Percentiles rank a stretch among this genome's conserved stretches.
Evolutionary conservation across 805 yeast species (phyloP).

Genomic region (Saturnispora besseyi): DNA sequence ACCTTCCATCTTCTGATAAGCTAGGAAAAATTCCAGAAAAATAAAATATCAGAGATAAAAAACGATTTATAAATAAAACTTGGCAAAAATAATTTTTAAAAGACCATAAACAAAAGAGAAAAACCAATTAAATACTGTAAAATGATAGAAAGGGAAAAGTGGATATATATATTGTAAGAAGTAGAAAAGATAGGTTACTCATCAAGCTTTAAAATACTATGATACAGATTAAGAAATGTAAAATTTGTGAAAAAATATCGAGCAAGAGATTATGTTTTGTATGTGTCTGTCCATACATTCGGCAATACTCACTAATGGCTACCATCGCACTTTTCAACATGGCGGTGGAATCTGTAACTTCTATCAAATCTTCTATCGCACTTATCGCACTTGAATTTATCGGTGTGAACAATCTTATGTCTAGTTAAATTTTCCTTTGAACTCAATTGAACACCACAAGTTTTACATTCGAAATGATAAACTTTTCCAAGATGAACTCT

Average conservation of each 20-base stretch:
- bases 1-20: too few species aligned
- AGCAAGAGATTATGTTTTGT: not conserved
- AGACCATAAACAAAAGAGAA: too few species aligned
- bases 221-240: not conserved
- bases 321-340: slow-evolving; percentile 16
- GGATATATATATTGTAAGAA: not conserved
- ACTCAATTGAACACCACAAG: slow-evolving; percentile 18
- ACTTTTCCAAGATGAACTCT: slow-evolving; percentile 19
- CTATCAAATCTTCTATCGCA: slow-evolving; percentile 23
- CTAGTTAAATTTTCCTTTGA: slow-evolving; percentile 24
- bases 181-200: not conserved
- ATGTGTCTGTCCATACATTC: not conserved
- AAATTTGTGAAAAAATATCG: not conserved
- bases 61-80: too few species aligned
- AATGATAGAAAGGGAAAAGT: too few species aligned
- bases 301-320: not conserved
- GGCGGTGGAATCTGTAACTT: slow-evolving; percentile 19
- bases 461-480: slow-evolving; percentile 15
- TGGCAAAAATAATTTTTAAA: not conserved
- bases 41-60: too few species aligned
- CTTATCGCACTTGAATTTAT: slow-evolving; percentile 18
- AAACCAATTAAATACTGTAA: too few species aligned
- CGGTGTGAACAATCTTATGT: slow-evolving; percentile 23
- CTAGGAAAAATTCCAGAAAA: too few species aligned
- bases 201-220: not conserved